Percentiles rank a stretch among this genome's conserved stretches.
Conservation (phyloP, 2,329 filamentous ascomycete species). For the Pleomassaria siparia region DNA sequence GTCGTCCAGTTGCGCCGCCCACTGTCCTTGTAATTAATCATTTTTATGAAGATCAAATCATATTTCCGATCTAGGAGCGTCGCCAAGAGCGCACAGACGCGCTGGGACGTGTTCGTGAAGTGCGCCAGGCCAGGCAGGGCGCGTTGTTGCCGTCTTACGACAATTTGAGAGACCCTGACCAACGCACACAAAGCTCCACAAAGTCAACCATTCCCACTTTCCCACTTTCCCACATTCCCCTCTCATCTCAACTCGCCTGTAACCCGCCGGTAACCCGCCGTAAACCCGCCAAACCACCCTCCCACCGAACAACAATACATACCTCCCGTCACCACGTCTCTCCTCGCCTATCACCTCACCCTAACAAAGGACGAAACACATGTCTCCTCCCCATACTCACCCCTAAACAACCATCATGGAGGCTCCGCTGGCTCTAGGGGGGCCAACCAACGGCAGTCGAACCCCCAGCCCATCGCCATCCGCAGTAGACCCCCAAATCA, state of each 20-base stretch:
- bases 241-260: conserved; percentile 9
- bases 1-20: too few relatives aligned
- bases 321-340: conserved; percentile 6
- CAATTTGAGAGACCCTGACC: conserved; percentile 17
- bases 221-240: conserved; percentile 2
- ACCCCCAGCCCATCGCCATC: conserved; percentile 41
- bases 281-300: too few relatives aligned
- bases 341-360: conserved; percentile 6
- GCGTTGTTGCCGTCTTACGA: conserved; percentile 9
- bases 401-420: conserved; percentile 40
- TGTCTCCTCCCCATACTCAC: conserved; percentile 30
- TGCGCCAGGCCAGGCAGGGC: too few relatives aligned
- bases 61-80: conserved; percentile 15
- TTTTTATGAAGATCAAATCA: too few relatives aligned
- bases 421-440: conserved; percentile 45
- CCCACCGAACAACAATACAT: too few relatives aligned
- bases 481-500: conserved; percentile 49
- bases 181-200: conserved; percentile 22
- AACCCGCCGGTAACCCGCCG: too few relatives aligned
- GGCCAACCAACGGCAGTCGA: conserved; percentile 42
- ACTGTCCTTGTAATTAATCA: too few relatives aligned
- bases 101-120: conserved; percentile 12
- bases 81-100: conserved; percentile 19
- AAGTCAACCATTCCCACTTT: conserved; percentile 21
- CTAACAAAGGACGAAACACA: conserved; percentile 31